Evolutionary conservation across 371 early-diverging fungal genomes (phyloP), one percentile per base, ranked within the genome.

Genomic region (Mortierella sp.): DNA sequence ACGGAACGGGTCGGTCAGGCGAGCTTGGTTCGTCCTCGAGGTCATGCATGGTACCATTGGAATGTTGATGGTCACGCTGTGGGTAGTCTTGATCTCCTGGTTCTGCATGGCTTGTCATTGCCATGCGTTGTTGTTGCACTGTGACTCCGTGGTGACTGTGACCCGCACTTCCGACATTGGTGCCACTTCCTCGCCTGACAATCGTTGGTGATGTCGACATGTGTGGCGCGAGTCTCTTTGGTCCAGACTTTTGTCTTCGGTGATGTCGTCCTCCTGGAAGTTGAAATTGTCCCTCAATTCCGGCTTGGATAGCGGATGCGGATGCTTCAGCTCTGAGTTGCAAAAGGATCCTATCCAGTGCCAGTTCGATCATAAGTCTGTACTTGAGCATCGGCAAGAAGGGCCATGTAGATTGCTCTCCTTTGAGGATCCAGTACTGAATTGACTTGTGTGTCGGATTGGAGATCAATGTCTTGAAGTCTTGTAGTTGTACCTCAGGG

Each of bases 371-470:
- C 78, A 81, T 84, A 47, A 88, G 88, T n/a, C 95, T 79, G 54
- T 89, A 86, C 34, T 82, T 79, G 57, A 94, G 92, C 73, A 91
- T 79, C 2, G 90, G 81, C 21, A 95, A 61, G 52, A 87, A 80
- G 6, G 94, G 95, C 94, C 94, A 95, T 1, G 94, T 93, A 0
- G 94, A 89, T 52, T 87, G 85, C 65, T 93, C 92, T 27, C 95
- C 95, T 67, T 93, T 92, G 14, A 82, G 54, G 48, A 93, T 88
- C 94, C 94, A 94, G 67, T 94, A 90, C 44, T 86, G 86, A 31
- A 94, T 73, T 9, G 88, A 82, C 29, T 81, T 71, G 43, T 86
- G 80, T 0, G 92, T 92, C 21, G 94, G 95, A 55, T 92, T 92
- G 9, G 91, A 87, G 52, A 95, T 89, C n/a, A 93, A 56, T 0